Percentiles rank a stretch among this genome's conserved stretches.
Conservation (phyloP, 192 early-diverging fungal species). For the Coemansia sp. region DNA sequence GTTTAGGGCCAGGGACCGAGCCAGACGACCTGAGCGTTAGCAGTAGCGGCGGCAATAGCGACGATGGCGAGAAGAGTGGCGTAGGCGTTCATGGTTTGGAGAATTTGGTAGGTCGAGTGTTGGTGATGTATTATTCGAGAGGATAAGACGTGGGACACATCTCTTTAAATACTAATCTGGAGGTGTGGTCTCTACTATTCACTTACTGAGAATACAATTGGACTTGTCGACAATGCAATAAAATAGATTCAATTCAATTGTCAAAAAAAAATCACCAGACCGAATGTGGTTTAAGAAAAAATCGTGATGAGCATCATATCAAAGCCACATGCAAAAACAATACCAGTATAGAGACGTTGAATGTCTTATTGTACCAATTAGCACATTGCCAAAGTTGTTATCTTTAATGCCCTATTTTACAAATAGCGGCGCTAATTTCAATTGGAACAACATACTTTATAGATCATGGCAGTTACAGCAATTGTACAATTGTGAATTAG, state of each 20-base stretch:
- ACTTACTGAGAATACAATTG: not conserved
- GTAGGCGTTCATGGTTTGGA: conserved; percentile 1
- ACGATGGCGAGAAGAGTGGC: conserved; percentile 7
- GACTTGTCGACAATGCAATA: not conserved
- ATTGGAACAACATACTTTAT: not conserved
- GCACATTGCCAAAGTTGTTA: not conserved
- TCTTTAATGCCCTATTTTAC: not conserved
- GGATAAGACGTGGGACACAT: no score
- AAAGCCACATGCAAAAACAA: not conserved
- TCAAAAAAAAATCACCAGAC: not conserved
- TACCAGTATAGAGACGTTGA: not conserved
- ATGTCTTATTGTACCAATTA: not conserved
- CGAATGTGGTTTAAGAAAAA: not conserved
- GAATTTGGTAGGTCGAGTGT: not conserved
- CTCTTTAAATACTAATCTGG: not conserved
- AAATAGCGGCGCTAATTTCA: not conserved
- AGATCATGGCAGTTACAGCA: not conserved
- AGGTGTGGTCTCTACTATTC: not conserved
- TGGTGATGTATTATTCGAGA: not conserved
- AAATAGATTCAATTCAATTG: not conserved
- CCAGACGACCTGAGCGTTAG: conserved; percentile 4
- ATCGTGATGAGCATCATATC: not conserved
- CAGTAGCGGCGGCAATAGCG: conserved; percentile 5
- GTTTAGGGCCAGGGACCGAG: conserved; percentile 5
- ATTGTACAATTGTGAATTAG: conserved; percentile 5